These are phyloP conservation scores for Balansia obtecta DNA, from an alignment of 2,329 filamentous ascomycete species.

Conservation along the genomic window DNA sequence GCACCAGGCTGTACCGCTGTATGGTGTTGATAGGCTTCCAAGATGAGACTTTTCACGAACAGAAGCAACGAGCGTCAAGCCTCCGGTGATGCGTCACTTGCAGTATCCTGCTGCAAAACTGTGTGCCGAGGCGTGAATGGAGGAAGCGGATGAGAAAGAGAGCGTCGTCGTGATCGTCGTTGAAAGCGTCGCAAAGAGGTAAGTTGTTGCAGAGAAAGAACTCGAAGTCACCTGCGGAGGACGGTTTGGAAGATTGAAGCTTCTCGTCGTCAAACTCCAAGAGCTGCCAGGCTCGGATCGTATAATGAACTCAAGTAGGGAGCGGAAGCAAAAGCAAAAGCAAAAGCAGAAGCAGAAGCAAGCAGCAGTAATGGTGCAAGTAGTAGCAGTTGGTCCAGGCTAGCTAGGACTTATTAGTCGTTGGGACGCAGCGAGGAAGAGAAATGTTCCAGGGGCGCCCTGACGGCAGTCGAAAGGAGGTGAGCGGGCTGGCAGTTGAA, in stretches of 20 bases:
- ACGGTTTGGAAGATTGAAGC: not conserved
- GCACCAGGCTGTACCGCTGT: not conserved
- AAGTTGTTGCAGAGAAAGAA: not conserved
- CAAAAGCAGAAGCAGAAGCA: not conserved
- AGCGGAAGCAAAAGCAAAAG: not conserved
- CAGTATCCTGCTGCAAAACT: slow-evolving; percentile 1
- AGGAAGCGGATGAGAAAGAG: not conserved
- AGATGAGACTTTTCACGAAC: not conserved
- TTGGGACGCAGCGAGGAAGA: not conserved
- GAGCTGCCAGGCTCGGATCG: not conserved
- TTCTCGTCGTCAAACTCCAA: not conserved
- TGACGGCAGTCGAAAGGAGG: not conserved
- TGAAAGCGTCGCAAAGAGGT: not conserved
- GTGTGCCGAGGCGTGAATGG: not conserved
- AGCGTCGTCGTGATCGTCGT: not conserved
- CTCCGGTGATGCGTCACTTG: not conserved
- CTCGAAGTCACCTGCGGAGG: not conserved
- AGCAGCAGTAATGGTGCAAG: too few species aligned
- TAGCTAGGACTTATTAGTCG: too few species aligned
- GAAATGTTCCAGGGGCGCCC: not conserved
- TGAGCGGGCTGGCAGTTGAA: not conserved
- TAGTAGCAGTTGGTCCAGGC: not conserved
- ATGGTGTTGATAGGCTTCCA: not conserved
- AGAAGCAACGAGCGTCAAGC: not conserved
- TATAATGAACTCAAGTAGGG: too few species aligned